Percentiles rank a stretch among this genome's conserved stretches.
Conservation (phyloP, 345 rosid species). For the Psidium guajava region DNA sequence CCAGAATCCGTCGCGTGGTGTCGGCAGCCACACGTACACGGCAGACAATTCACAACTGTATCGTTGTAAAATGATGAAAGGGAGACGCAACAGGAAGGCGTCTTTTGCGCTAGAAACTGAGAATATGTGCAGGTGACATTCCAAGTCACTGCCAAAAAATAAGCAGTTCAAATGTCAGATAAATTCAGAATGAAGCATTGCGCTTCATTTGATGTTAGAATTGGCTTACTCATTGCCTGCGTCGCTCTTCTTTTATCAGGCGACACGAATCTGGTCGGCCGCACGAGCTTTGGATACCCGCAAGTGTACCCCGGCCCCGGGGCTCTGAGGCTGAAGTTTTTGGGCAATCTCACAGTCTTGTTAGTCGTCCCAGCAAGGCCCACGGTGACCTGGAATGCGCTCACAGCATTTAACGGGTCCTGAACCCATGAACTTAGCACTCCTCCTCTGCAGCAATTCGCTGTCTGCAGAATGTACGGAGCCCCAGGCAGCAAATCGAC, state of each 20-base stretch:
- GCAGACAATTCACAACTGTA: constrained; percentile 74
- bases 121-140: constrained; percentile 89
- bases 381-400: constrained; percentile 75
- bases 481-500: constrained; percentile 85
- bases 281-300: constrained; percentile 64
- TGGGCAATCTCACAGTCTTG: constrained; percentile 67
- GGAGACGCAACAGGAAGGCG: constrained; percentile 87
- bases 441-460: constrained; percentile 94
- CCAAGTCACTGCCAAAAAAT: constrained; percentile 83
- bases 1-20: constrained; percentile 32
- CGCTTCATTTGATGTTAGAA: background rate
- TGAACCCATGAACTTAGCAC: constrained; percentile 74
- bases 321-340: constrained; percentile 65
- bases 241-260: constrained; percentile 74
- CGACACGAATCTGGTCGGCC: constrained; percentile 48
- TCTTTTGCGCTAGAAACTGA: constrained; percentile 72
- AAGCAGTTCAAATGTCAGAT: background rate
- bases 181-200: background rate
- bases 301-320: constrained; percentile 98
- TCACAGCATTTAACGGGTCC: constrained; percentile 58
- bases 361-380: constrained; percentile 85
- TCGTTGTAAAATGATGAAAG: constrained; percentile 80
- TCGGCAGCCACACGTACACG: constrained; percentile 78
- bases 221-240: constrained; percentile 80
- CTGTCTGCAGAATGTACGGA: constrained; percentile 77